Evolutionary conservation across 257 asterid species (phyloP).

Genomic region (Verbascum thapsus): DNA sequence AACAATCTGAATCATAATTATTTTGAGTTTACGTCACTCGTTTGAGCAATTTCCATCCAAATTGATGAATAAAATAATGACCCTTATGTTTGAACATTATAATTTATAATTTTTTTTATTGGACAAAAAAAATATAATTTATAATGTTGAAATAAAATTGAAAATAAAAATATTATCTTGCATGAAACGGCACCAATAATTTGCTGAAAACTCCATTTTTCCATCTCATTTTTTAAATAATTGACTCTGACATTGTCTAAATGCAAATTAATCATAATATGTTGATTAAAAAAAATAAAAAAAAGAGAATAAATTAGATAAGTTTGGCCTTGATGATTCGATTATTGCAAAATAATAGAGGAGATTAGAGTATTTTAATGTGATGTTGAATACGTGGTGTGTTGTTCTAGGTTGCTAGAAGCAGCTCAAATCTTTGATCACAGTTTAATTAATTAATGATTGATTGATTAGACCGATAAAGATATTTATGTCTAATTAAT

Average conservation of each 20-base stretch:
- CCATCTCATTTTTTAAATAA: constrained; percentile 18
- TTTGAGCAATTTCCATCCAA: too few species aligned
- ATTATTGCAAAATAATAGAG: neutral
- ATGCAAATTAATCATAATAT: constrained; percentile 21
- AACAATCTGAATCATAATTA: too few species aligned
- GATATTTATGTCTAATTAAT: neutral
- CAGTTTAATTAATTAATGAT: neutral
- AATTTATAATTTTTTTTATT: too few species aligned
- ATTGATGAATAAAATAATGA: too few species aligned
- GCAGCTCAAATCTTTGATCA: neutral
- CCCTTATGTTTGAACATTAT: too few species aligned
- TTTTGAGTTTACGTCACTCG: too few species aligned
- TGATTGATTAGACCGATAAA: neutral
- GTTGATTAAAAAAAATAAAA: neutral
- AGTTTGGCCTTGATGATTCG: neutral
- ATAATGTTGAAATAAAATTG: too few species aligned
- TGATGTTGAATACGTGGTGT: constrained; percentile 23
- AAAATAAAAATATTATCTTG: constrained; percentile 7
- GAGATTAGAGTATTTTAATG: constrained; percentile 2
- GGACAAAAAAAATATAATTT: too few species aligned
- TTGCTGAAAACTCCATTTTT: constrained; percentile 7
- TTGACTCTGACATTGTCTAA: constrained; percentile 26
- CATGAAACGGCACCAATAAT: neutral
- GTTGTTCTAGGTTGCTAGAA: constrained; percentile 1
- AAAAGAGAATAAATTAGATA: neutral